Base-by-base conservation (phyloP, 371 early-diverging fungal species). In the Mucor velutinosus region DNA sequence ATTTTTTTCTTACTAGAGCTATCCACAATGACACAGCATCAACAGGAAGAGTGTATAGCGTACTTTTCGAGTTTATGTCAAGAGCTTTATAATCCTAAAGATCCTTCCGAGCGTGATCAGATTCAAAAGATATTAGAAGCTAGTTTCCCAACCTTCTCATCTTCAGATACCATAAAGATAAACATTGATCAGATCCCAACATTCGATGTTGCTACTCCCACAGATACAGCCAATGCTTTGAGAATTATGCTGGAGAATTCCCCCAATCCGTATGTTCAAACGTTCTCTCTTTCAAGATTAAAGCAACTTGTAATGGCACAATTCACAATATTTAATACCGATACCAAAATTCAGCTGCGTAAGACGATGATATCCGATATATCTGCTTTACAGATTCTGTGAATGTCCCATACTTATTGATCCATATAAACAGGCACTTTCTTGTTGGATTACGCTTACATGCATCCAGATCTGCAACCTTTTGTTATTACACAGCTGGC, bases 61-160 rank as follows among this genome's bases (percentile, higher is more conserved):
- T 78, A 75, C 45, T 73, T 75, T 47, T 72, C 70, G 32, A 67
- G 65, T 19, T 64, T 82, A 63, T 86, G 86, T 60, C 73, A 82
- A 61, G 71, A 80, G 29, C 67, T 88, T 27, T 88, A 87, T 72
- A 87, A 85, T 66, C 80, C 91, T 17, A 77, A 85, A 14, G 67
- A 76, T 32, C 64, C 76, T 7, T 71, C 80, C 65, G 84, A 85
- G 60, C 87, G 89, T 55, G 70, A 72, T 39, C 79, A 87, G 61
- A 89, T 91, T 15, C 93, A 94, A 78, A 81, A 80, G 61, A 71
- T 87, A 47, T 80, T 95, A 29, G 90, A 90, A 41, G 82, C 86
- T 69, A 86, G 84, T 65, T 93, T 92, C 58, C 95, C 95, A 23
- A 91, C 93, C 29, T 95, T 93, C 74, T 75, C 87, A 37, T 73